phyloP scores from a whole-genome alignment of 306 rosid species.

The Ziziphus jujuba region DNA sequence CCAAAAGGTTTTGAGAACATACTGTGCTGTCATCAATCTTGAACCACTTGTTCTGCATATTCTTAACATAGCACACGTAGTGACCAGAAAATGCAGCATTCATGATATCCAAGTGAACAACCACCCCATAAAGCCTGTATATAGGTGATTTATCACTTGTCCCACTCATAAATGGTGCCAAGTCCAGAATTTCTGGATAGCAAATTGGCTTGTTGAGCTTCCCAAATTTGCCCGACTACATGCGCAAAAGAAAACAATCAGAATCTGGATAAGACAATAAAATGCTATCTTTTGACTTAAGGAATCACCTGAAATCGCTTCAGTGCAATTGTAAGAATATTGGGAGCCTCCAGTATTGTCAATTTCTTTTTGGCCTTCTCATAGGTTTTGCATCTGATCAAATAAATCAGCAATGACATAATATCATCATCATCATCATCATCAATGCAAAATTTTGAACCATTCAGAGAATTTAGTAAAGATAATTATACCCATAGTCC shows the following conservation, averaged over 20 bases:
- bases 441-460: background rate
- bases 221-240: constrained; percentile 94
- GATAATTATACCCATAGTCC: background rate
- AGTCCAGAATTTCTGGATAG: constrained; percentile 79
- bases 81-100: constrained; percentile 97
- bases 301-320: constrained; percentile 91
- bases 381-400: constrained; percentile 84
- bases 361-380: constrained; percentile 96
- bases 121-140: constrained; percentile 83
- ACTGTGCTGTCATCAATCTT: constrained; percentile 92
- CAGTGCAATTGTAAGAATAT: constrained; percentile 89
- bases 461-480: background rate
- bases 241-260: constrained; percentile 2
- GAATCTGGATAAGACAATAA: constrained; percentile 2
- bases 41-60: constrained; percentile 90
- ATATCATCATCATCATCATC: background rate
- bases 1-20: constrained; percentile 26
- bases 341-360: constrained; percentile 89
- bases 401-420: constrained; percentile 14
- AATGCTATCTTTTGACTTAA: constrained; percentile 12
- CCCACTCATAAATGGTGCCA: constrained; percentile 89
- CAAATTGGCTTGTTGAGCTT: constrained; percentile 88
- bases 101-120: constrained; percentile 93
- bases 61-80: constrained; percentile 92
- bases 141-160: constrained; percentile 87